Percentiles rank a stretch among this genome's conserved stretches.
Evolutionary conservation across 2,329 filamentous ascomycete genomes (phyloP).

Genomic region (Furcasterigmium sp.): DNA sequence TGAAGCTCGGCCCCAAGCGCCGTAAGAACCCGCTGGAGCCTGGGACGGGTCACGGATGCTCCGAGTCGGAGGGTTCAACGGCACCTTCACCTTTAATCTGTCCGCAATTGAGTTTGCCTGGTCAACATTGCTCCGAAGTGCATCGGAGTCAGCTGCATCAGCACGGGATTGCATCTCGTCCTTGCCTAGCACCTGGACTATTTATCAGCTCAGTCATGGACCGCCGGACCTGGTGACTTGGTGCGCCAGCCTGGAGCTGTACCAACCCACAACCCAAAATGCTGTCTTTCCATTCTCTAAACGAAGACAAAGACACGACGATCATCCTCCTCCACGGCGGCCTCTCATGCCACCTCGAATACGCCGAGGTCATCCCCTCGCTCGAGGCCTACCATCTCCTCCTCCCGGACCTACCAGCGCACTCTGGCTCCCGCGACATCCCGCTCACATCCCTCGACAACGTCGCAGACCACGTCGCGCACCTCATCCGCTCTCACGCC

Average conservation of each 20-base stretch:
- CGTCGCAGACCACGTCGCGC: slow-evolving; percentile 25
- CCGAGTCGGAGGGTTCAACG: too few species aligned
- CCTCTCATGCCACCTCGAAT: slow-evolving; percentile 27
- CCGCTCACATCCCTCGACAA: slow-evolving; percentile 22
- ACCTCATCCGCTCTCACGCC: slow-evolving; percentile 27
- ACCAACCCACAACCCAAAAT: background rate
- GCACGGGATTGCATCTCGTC: too few species aligned
- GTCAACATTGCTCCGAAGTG: too few species aligned
- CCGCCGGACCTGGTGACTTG: background rate
- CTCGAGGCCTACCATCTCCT: slow-evolving; percentile 32
- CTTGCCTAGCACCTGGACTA: too few species aligned
- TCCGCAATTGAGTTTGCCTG: too few species aligned
- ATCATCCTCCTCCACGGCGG: slow-evolving; percentile 26
- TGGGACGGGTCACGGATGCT: too few species aligned
- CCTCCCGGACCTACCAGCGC: slow-evolving; percentile 30
- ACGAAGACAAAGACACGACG: slow-evolving; percentile 19
- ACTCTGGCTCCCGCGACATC: slow-evolving; percentile 28
- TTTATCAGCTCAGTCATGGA: background rate
- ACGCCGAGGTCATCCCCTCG: slow-evolving; percentile 24
- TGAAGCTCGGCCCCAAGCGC: too few species aligned
- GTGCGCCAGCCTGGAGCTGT: background rate
- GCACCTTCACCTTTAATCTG: too few species aligned
- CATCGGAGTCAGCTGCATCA: too few species aligned
- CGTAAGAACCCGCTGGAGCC: too few species aligned
- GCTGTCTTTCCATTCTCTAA: slow-evolving; percentile 12